Evolutionary conservation across 1,284 basidiomycete genomes (phyloP), one percentile per base, ranked within the genome.

Genomic region (Ustilago cynodontis): DNA sequence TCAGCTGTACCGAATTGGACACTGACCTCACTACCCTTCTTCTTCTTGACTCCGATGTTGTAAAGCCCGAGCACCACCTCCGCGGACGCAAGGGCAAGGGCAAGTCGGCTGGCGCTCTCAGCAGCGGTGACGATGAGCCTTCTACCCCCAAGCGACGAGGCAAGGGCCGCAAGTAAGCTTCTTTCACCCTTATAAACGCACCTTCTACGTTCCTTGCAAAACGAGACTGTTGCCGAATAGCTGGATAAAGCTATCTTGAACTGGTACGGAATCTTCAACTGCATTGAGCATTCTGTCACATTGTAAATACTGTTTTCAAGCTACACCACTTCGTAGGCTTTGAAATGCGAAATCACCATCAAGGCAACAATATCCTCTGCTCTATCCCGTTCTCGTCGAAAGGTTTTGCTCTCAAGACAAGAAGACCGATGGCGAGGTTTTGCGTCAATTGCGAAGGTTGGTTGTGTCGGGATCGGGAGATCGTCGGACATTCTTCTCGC

Each of bases 101-200:
- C 61, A 66, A 70, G 57, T 58, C 65, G 9, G 51, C 74, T 22
- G 70, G 69, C 28, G 74, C 74, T 56, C 70, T 77, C 51, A 77
- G 74, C 70, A 72, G 70, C 60, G 74, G 74, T 28, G 74, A 77
- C 29, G 74, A 77, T 53, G 74, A 77, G 70, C 70, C 74, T 52
- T 66, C 66, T 11, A 65, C 59, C 26, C 74, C 74, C 49, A 69
- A 65, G 56, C 69, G 69, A 41, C 63, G 63, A 28, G 65, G 74
- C 55, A 77, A 77, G 63, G 70, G 70, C 54, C 69, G 70, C 52
- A 77, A 73, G 66, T 77, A 60, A 43, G 9, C 41, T 37, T 37
- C 41, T 43, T 11, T 18, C 41, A 20, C n/a, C 41, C 20, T 43
- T n/a, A 1, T 1, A n/a, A 11, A 18, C 20, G 7, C 7, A 5